These are phyloP conservation scores for Calcarisporium arbuscula DNA, from an alignment of 2,329 filamentous ascomycete species.

Conservation along the genomic window DNA sequence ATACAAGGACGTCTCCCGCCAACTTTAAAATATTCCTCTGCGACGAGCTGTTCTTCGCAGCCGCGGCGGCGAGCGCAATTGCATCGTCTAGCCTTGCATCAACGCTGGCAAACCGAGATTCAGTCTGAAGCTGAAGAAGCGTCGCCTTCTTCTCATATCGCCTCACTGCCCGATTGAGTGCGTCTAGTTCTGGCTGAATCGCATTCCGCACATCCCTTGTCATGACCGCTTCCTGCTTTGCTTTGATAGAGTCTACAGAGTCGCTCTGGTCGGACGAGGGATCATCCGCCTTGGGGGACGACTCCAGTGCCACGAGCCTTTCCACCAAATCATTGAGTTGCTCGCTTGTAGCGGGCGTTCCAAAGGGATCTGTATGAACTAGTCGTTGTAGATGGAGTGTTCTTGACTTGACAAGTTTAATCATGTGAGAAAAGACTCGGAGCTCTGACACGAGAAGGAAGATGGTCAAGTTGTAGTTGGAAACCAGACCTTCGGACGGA, in stretches of 20 bases:
- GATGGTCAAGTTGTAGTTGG: conserved; percentile 87
- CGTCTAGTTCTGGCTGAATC: conserved; percentile 78
- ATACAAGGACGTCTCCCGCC: conserved; percentile 28
- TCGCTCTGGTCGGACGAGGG: conserved; percentile 17
- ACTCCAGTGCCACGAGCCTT: conserved; percentile 66
- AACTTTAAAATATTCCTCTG: conserved; percentile 30
- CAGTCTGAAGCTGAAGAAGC: conserved; percentile 67
- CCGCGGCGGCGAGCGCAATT: conserved; percentile 72
- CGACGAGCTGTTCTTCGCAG: conserved; percentile 46
- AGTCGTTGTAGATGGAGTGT: conserved; percentile 77
- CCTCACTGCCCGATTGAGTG: conserved; percentile 79
- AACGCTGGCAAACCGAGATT: conserved; percentile 65
- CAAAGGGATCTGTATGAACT: conserved; percentile 49
- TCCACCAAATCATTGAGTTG: conserved; percentile 52
- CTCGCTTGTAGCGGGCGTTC: conserved; percentile 21
- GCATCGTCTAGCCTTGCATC: conserved; percentile 70
- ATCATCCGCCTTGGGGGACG: conserved; percentile 22
- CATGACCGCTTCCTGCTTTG: conserved; percentile 37
- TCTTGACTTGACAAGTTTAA: conserved; percentile 71
- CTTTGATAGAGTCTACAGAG: conserved; percentile 24
- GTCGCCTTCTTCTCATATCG: conserved; percentile 87
- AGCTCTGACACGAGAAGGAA: conserved; percentile 85
- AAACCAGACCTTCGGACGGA: conserved; percentile 80
- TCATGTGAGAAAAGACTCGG: conserved; percentile 72
- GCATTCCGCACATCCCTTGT: conserved; percentile 55